phyloP scores from a whole-genome alignment of 176 grass and related monocot species.

The Rhynchospora pubera region DNA sequence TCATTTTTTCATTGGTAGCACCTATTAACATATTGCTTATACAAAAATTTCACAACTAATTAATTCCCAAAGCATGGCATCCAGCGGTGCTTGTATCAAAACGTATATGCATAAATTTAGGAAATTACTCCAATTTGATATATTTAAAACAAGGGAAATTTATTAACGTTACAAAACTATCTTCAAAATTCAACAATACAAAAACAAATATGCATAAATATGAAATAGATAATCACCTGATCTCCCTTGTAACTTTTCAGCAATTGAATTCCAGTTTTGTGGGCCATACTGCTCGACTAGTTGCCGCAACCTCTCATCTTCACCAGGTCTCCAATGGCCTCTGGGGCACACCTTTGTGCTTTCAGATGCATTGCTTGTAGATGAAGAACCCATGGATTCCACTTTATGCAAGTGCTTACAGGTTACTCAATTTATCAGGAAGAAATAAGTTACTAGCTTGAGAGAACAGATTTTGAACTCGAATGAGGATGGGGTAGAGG shows the following conservation, averaged over 20 bases:
- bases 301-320: constrained; percentile 70
- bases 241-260: constrained; percentile 84
- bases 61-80: not conserved
- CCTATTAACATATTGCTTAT: not conserved
- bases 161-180: not conserved
- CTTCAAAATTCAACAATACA: not conserved
- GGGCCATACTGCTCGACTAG: constrained; percentile 74
- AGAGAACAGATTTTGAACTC: not conserved
- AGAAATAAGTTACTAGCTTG: not conserved
- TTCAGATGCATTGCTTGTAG: constrained; percentile 49
- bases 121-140: not conserved
- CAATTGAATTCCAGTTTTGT: constrained; percentile 97
- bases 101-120: not conserved
- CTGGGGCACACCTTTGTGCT: constrained; percentile 55
- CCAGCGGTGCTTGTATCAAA: not conserved
- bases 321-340: constrained; percentile 75
- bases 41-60: not conserved
- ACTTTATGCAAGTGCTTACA: not conserved
- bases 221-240: constrained; percentile 54
- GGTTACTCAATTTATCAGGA: not conserved
- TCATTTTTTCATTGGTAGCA: not conserved
- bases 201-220: not conserved
- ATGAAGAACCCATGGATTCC: constrained; percentile 43
- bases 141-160: not conserved
- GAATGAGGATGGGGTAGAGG: constrained; percentile 3